These are phyloP conservation scores for Talaromyces adpressus DNA, from an alignment of 495 filamentous ascomycete species.

Conservation along the genomic window DNA sequence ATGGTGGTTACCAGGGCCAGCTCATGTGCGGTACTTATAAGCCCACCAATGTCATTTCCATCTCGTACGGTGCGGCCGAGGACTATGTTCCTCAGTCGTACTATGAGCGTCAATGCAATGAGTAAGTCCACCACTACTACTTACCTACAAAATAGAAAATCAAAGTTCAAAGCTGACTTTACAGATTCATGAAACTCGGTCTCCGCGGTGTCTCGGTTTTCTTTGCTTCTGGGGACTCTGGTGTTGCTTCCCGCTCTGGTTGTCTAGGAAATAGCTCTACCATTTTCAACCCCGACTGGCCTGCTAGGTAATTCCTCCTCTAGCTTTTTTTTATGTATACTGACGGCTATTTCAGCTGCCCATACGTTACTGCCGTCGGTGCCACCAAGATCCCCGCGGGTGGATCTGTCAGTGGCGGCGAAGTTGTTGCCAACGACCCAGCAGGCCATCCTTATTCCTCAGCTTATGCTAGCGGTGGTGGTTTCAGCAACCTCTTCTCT, in stretches of 20 bases:
- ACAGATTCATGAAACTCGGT: constrained; percentile 59
- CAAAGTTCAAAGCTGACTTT: constrained; percentile 62
- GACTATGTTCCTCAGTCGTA: constrained; percentile 43
- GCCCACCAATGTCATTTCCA: constrained; percentile 53
- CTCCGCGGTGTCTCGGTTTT: constrained; percentile 55
- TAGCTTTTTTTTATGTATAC: background rate
- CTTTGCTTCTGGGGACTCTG: constrained; percentile 54
- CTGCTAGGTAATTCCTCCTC: constrained; percentile 34
- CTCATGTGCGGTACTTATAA: constrained; percentile 56
- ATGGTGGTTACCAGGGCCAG: constrained; percentile 46
- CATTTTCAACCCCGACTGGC: constrained; percentile 42
- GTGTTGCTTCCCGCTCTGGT: constrained; percentile 42
- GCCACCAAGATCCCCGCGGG: constrained; percentile 35
- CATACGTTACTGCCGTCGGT: constrained; percentile 45
- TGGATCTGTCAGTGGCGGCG: constrained; percentile 26
- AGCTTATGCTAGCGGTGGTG: constrained; percentile 50
- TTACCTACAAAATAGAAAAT: constrained; percentile 28
- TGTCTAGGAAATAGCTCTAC: constrained; percentile 33
- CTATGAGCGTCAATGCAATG: constrained; percentile 46
- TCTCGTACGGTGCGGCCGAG: constrained; percentile 51
- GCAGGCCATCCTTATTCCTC: constrained; percentile 1
- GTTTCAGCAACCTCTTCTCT: constrained; percentile 63
- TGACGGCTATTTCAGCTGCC: constrained; percentile 28
- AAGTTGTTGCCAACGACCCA: constrained; percentile 36
- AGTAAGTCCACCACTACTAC: constrained; percentile 13